Conservation (phyloP, 371 early-diverging fungal genomes). For the Smittium mucronatum region DNA sequence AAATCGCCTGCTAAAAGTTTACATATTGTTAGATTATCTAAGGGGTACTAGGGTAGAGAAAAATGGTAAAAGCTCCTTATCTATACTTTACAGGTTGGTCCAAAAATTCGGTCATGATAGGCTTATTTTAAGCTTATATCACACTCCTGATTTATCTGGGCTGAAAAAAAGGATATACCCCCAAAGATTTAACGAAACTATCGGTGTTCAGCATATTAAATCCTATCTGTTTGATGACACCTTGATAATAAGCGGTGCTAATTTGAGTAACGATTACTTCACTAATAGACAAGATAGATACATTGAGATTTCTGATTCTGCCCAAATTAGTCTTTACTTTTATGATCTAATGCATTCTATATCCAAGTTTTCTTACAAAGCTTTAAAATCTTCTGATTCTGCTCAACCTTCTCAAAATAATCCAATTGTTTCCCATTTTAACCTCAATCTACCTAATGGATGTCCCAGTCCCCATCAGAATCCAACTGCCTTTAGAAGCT, state of each 20-base stretch:
- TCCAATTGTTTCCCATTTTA: constrained; percentile 1
- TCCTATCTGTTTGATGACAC: constrained; percentile 78
- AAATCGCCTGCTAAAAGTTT: constrained; percentile 42
- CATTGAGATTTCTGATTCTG: constrained; percentile 44
- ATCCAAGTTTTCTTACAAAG: constrained; percentile 48
- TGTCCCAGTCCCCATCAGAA: constrained; percentile 50
- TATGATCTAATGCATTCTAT: constrained; percentile 46
- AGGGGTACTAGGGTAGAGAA: constrained; percentile 62
- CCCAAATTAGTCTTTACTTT: constrained; percentile 53
- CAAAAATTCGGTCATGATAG: constrained; percentile 45
- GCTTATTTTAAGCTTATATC: constrained; percentile 59
- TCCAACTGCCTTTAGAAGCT: constrained; percentile 41
- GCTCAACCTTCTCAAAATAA: neutral
- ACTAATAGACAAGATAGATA: constrained; percentile 90
- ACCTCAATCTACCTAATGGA: constrained; percentile 12
- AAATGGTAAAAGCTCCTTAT: constrained; percentile 47
- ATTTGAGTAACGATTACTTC: constrained; percentile 88
- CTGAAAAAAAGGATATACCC: constrained; percentile 58
- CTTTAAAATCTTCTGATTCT: constrained; percentile 16
- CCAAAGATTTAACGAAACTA: constrained; percentile 75
- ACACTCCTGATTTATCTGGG: constrained; percentile 69
- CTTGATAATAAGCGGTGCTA: constrained; percentile 90
- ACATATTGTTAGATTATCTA: constrained; percentile 70
- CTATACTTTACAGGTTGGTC: constrained; percentile 51
- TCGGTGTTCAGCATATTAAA: constrained; percentile 91